Evolutionary conservation across 805 yeast species (phyloP), one percentile per base, ranked within the genome.

Genomic region (Ogataea paradorogensis): DNA sequence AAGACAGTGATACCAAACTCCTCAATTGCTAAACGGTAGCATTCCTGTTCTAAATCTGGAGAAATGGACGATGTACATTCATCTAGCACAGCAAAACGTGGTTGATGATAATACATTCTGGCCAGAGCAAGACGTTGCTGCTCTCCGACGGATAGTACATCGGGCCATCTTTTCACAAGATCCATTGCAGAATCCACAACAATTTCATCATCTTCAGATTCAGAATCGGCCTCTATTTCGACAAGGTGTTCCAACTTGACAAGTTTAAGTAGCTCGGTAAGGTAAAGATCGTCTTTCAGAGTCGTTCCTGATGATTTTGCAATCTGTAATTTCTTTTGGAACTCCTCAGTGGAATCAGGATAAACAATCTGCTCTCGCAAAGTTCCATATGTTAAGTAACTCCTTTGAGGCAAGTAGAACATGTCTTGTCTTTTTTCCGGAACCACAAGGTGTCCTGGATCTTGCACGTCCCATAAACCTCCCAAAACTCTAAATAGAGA

Each of bases 41-140:
- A 89, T 52, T 82, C 79, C 46, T 84, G 87, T 59, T 90, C 98
- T 78, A 89, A 82, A 45, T 84, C 85, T 9, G 93, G 86, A 0
- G 96, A 82, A 2, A 90, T 95, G 1, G 95, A 91, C 3, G 96
- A 87, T 1, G 98, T 90, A 62, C 96, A 90, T 67, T 90, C 98
- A 65, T 90, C 98, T 48, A 90, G 69, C 18, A 90, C 95, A 0
- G 98, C 98, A 70, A 89, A 90, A 61, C 80, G 84, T 2, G 98
- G 98, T 53, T 75, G 74, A 62, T 90, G 96, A 58, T 89, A 90
- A 58, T 85, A 90, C 62, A 90, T 71, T 54, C 97, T 74, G 2
- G 95, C 96, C 84, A 91, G 82, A 10, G 96, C 96, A 48, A 90
- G 71, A 52, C 96, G 70, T 61, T 90, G 97, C 61, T 90, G 96